Base-by-base conservation (phyloP, 768 basidiomycete genomes). In the Tylopilus sp. region DNA sequence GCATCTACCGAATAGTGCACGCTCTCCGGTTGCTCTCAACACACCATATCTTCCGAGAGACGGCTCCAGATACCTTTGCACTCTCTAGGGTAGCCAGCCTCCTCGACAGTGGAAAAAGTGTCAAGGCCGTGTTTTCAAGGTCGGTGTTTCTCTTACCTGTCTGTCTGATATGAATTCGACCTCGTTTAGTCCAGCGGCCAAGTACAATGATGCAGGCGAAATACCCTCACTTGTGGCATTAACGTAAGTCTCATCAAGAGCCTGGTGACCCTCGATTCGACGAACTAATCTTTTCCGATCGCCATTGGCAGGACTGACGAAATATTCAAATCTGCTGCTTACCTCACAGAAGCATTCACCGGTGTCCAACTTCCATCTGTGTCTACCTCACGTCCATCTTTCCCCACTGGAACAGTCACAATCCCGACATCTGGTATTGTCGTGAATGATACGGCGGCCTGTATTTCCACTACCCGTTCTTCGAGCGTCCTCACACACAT, bases 1-100 rank as follows among this genome's bases (percentile, higher is more conserved):
- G 36, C 33, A 11, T 13, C 42, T 26, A 6, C 40, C 22, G 18
- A 5, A 26, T 17, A 89, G 88, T 82, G 4, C 89, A 90, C 60
- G 77, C 80, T 30, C 76, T 92, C 36, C 83, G 89, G 40, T 74
- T 90, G 21, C 77, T 91, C 40, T 87, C 88, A 11, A 88, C 88
- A 0, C 86, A 89, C 61, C 88, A 91, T 64, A 79, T 91, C 47
- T 73, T 87, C 28, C 75, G 77, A 38, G 90, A 92, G 66, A 73
- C 80, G 3, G 73, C 77, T 10, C 88, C 87, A 4, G 78, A 90
- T 59, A 80, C 84, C 6, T 92, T 91, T 58, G 75, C 86, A 8
- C 75, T 80, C 47, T 91, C 86, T 59, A 78, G 88, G 33, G 75
- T 88, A 49, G 83, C 84, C 4, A 82, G 82, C 9, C 69, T 83